Evolutionary conservation across 495 filamentous ascomycete genomes (phyloP), one percentile per base, ranked within the genome.

Genomic region (Annulohypoxylon moriforme): DNA sequence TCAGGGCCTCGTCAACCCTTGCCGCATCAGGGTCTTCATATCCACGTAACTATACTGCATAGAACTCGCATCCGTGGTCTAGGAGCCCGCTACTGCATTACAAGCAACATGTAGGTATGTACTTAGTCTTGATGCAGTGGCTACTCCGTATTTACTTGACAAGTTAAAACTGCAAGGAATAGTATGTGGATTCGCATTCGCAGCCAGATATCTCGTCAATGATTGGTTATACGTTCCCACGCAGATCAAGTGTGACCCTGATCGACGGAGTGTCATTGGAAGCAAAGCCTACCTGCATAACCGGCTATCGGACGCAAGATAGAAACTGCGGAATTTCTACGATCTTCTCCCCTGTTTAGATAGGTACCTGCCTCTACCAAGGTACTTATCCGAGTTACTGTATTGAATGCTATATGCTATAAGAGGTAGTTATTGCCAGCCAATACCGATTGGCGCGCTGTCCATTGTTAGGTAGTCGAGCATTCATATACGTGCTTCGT

Each of bases 311-410:
- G 65, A 69, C 57, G 66, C 46, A 56, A 10, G 65, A 56, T 64
- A 60, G 71, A 66, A 65, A 38, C 8, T 42, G 71, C 66, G 57
- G 71, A 69, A 58, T 27, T 73, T 69, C 61, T 57, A 67, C 66
- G 36, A 68, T 65, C 60, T 73, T 73, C 70, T 61, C 40, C 31
- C 34, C 55, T 46, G 49, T 36, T 24, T 40, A 60, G 13, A 25
- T 61, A 31, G 16, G 22, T 31, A 10, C 56, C 38, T n/a, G n/a
- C n/a, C n/a, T n/a, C n/a, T n/a, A n/a, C n/a, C n/a, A 3, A 42
- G 4, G 1, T 62, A 56, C 55, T 33, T 47, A 36, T 42, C 24
- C 40, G 27, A 60, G 47, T 31, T 49, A 20, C 31, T 40, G 44
- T 63, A 25, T 13, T 31, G 52, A 44, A 20, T 34, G n/a, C 47